These are phyloP conservation scores for Phytophthora citricola DNA, from an alignment of 352 stramenopile species.

Conservation along the genomic window DNA sequence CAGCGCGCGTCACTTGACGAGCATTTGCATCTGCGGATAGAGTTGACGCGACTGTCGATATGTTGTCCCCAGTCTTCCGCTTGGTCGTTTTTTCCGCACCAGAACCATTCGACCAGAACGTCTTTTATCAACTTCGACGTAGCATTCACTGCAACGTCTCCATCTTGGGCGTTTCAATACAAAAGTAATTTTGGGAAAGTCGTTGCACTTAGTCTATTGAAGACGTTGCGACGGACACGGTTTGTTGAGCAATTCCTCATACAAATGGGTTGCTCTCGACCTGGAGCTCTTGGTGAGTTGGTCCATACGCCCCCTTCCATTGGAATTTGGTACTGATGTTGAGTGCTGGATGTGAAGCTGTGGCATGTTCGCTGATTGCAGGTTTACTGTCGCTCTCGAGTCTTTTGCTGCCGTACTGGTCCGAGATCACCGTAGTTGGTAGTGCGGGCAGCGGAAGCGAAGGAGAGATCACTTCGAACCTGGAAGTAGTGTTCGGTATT, in stretches of 20 bases:
- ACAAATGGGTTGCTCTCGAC: slow-evolving; percentile 58
- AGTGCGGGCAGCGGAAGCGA: slow-evolving; percentile 4
- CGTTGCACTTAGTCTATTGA: not conserved
- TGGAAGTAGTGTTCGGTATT: slow-evolving; percentile 59
- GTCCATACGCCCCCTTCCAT: not conserved
- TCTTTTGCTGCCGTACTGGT: slow-evolving; percentile 68
- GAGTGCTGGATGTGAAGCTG: slow-evolving; percentile 28
- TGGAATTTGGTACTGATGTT: not conserved
- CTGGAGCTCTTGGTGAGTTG: slow-evolving; percentile 48
- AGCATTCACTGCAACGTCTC: slow-evolving; percentile 8
- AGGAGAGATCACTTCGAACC: slow-evolving; percentile 21
- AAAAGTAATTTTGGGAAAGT: slow-evolving; percentile 18
- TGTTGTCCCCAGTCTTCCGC: slow-evolving; percentile 18
- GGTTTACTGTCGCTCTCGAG: slow-evolving; percentile 41
- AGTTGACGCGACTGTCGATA: slow-evolving; percentile 27
- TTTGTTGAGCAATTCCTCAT: not conserved
- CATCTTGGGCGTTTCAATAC: slow-evolving; percentile 23
- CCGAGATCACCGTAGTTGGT: slow-evolving; percentile 35
- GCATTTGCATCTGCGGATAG: slow-evolving; percentile 43
- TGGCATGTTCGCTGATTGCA: slow-evolving; percentile 41
- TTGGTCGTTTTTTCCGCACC: slow-evolving; percentile 27
- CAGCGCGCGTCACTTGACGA: slow-evolving; percentile 55
- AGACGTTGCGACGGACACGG: slow-evolving; percentile 1
- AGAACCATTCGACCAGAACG: slow-evolving; percentile 11
- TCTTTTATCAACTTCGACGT: slow-evolving; percentile 13